phyloP scores from a whole-genome alignment of 179 eudicot genomes.

The Corrigiola litoralis region DNA sequence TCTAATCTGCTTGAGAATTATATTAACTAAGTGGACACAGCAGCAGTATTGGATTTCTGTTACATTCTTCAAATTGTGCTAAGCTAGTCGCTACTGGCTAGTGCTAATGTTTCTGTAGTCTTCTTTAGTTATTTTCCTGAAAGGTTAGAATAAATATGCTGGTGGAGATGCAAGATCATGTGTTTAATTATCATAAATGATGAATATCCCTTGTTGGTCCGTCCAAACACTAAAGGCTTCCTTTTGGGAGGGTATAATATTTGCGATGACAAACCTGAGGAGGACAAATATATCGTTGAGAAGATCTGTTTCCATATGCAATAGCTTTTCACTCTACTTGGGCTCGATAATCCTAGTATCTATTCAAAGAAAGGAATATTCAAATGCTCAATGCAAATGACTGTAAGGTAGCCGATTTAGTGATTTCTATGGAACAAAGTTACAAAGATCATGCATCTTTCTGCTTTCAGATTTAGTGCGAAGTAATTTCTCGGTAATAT shows the following conservation, averaged over 20 bases:
- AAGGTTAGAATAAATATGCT: too few relatives aligned
- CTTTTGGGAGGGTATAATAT: neutral
- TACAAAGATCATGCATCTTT: neutral
- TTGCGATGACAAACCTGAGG: neutral
- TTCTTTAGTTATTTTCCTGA: too few relatives aligned
- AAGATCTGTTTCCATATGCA: conserved; percentile 4
- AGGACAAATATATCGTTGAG: neutral
- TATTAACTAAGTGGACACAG: too few relatives aligned
- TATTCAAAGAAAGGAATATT: neutral
- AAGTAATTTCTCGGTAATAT: neutral
- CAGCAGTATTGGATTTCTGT: too few relatives aligned
- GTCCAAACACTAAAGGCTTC: neutral
- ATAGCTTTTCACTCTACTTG: neutral
- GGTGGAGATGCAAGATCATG: conserved; percentile 12
- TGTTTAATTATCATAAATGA: neutral
- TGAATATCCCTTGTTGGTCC: conserved; percentile 8
- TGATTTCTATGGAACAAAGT: too few relatives aligned
- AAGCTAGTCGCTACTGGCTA: too few relatives aligned
- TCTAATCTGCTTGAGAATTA: too few relatives aligned
- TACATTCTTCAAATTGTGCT: too few relatives aligned
- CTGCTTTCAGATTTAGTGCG: conserved; percentile 2
- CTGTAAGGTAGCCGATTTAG: too few relatives aligned
- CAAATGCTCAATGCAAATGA: neutral
- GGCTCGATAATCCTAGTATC: neutral
- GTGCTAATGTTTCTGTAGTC: too few relatives aligned